Evolutionary conservation across 192 early-diverging fungal genomes (phyloP).

Genomic region (Backusella liffmaniae): DNA sequence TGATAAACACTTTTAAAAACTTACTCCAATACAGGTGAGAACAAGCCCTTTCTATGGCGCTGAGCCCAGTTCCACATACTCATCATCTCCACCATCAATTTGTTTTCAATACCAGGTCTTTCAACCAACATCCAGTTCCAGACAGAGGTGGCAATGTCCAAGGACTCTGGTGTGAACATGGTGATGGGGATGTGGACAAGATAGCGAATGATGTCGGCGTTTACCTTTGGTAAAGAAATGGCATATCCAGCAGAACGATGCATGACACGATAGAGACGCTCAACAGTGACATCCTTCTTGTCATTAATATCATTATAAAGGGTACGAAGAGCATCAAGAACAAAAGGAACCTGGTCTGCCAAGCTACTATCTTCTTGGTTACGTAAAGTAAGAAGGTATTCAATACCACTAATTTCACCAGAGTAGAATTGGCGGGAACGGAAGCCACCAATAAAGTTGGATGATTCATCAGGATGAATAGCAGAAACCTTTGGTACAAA

Average conservation of each 20-base stretch:
- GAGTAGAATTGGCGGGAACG: constrained; percentile 47
- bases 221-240: constrained; percentile 44
- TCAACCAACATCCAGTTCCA: constrained; percentile 90
- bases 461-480: constrained; percentile 47
- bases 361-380: constrained; percentile 19
- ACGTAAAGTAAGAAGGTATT: constrained; percentile 24
- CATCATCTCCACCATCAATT: constrained; percentile 84
- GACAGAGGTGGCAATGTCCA: constrained; percentile 82
- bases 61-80: constrained; percentile 82
- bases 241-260: constrained; percentile 55
- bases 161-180: constrained; percentile 71
- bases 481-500: constrained; percentile 39
- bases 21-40: constrained; percentile 55
- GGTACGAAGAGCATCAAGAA: constrained; percentile 33
- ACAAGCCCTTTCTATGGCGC: constrained; percentile 80
- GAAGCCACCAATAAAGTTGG: constrained; percentile 56
- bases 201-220: constrained; percentile 76
- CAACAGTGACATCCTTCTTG: constrained; percentile 39
- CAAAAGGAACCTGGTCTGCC: constrained; percentile 31
- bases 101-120: constrained; percentile 65
- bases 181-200: constrained; percentile 86
- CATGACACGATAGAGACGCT: constrained; percentile 49
- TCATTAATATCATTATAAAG: constrained; percentile 44
- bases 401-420: constrained; percentile 48
- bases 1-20: neutral